Base-by-base conservation (phyloP, 2,329 filamentous ascomycete species). In the Ceratocystis eucalypticola region DNA sequence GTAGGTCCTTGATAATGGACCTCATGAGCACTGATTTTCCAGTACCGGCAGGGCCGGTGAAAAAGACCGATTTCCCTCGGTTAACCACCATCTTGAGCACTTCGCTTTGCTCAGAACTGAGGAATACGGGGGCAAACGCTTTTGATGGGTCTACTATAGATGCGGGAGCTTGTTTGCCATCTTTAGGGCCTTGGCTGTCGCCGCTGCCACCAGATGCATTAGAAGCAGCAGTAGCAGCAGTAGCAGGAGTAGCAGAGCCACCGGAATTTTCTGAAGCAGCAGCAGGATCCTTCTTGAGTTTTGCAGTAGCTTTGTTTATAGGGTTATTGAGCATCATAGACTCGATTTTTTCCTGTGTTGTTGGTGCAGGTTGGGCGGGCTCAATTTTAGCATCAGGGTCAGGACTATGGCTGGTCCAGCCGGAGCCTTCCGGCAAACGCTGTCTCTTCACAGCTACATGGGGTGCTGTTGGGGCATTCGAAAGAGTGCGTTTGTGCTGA, bases 21-120 rank as follows among this genome's bases (percentile, higher is more conserved):
- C 92, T 84, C 82, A 99, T 91, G 67, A 99, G 77, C 3, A 99
- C 93, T 1, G 94, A 99, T 79, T 99, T 99, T 75, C 94, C 94
- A 3, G 94, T 96, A 80, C 88, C 91, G 67, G 94, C 94, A 68
- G 94, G 96, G 71, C 94, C 94, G 0, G 94, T 99, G 75, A 99
- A 99, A 78, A 99, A 99, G 1, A 96, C 92, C 71, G 93, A 97
- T 74, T 91, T 88, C 68, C 83, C 83, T 69, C 89, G 79, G 25
- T 94, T 83, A 6, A 91, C 82, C 8, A 99, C 93, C 22, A 96
- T 79, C 59, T 91, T 85, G 67, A 95, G 79, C 10, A 99, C 91
- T 67, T 89, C 85, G 68, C 84, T 82, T 75, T 99, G 94, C 74
- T 99, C 94, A 12, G 88, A 83, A 73, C 90, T 96, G 45, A 99